Base-by-base conservation (phyloP, 75 land plant genomes). In the Selaginella moellendorffii region DNA sequence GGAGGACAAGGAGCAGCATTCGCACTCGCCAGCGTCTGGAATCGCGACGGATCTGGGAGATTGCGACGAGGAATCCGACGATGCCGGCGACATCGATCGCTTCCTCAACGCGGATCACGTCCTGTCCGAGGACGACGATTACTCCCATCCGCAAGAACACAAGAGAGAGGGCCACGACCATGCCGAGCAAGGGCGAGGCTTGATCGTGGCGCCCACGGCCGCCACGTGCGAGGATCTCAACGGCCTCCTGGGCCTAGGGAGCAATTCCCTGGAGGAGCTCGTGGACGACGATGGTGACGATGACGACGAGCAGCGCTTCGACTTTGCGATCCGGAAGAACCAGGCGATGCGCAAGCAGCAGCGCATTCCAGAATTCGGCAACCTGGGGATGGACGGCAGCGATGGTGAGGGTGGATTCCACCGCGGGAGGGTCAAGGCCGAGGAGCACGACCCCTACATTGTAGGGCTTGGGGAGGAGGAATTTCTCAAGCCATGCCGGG, bases 211-310 rank as follows among this genome's bases (percentile, higher is more conserved):
- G 14, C 46, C 46, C 5, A 14, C 46, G 46, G 14, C 14, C 46
- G 46, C 46, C 46, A 36, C 46, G 46, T 36, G 46, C 14, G 46
- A 36, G 46, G 46, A 36, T 36, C 46, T 36, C 46, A 36, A 36
- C 46, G 46, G 14, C 10, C 14, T 36, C 14, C 46, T 36, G 46
- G 46, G 46, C 46, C 46, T 36, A 5, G 5, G 10, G 10, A 14
- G 46, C 14, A 5, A 5, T 14, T 5, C 5, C 10, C 14, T 14
- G 46, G 46, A 36, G 14, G 46, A 36, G 14, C n/a, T n/a, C n/a
- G n/a, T n/a, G n/a, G n/a, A n/a, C n/a, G n/a, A n/a, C n/a, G n/a
- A n/a, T n/a, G n/a, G n/a, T n/a, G n/a, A n/a, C n/a, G n/a, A n/a
- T n/a, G 46, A 36, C 46, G 46, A 36, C 46, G 46, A 36, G 46